Evolutionary conservation across 352 stramenopile genomes (phyloP), one percentile per base, ranked within the genome.

Genomic region (Pythium angustatum): DNA sequence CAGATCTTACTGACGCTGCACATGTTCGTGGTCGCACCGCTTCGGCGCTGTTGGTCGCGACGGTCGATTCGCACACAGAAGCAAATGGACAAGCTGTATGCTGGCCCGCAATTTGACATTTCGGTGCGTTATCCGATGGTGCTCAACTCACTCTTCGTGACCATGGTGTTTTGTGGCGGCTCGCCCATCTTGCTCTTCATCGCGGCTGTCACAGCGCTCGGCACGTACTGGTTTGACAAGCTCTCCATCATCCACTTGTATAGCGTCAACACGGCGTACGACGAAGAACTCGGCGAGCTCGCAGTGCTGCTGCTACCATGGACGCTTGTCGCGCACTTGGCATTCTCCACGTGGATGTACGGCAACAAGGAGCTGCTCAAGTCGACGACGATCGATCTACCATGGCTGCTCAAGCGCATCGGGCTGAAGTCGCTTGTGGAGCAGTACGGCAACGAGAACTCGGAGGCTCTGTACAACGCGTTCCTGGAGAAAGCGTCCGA

Each of bases 61-160:
- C 73, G 78, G 9, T 73, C 51, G 11, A 69, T 91, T 11, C 76
- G 86, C 6, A 93, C 85, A 5, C 85, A 94, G 50, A 68, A 83
- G 22, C 72, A 83, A 27, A 93, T 96, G 83, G 81, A 93, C 58
- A 72, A 81, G 65, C 56, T 93, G 41, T 96, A 92, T 56, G 81
- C 83, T 0, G 85, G 83, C 0, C 84, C 83, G 8, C 31, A 66
- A 12, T 94, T 96, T 49, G 79, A 93, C 45, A 84, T 94, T 51
- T 81, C 84, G 11, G 63, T 94, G 38, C 76, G 85, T 28, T 96
- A 96, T 65, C 86, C 87, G 5, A 76, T 93, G 70, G 69, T 96
- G 31, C 77, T 95, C 36, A 96, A 94, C 57, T 92, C 81, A 30
- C 66, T 95, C 19, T 93, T 93, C 51, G 85, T 96, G 44, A 94